Evolutionary conservation across 768 basidiomycete genomes (phyloP).

Genomic region (Dioszegia crocea): DNA sequence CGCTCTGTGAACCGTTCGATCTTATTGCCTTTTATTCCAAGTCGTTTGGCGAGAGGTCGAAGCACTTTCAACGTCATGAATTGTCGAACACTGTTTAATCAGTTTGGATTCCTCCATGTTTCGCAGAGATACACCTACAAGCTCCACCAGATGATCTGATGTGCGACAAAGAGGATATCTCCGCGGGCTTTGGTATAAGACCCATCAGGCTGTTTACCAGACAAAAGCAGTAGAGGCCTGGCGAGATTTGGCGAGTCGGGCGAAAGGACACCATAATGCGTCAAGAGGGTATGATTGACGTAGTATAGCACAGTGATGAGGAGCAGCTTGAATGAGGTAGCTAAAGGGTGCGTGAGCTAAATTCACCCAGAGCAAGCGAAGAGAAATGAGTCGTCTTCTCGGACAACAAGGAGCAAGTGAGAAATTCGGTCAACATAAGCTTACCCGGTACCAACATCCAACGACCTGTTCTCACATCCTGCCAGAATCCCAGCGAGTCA

Average conservation of each 20-base stretch:
- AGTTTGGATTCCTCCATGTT: neutral
- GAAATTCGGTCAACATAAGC: neutral
- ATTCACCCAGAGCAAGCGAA: no score
- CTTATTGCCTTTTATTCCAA: constrained; percentile 69
- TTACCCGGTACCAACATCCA: neutral
- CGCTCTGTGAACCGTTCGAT: constrained; percentile 84
- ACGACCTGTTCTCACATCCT: constrained; percentile 56
- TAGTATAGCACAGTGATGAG: constrained; percentile 36
- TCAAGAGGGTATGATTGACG: constrained; percentile 29
- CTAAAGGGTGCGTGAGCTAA: constrained; percentile 20
- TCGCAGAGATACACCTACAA: constrained; percentile 51
- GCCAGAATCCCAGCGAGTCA: constrained; percentile 39
- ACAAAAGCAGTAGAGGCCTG: constrained; percentile 62
- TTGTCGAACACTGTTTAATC: constrained; percentile 64
- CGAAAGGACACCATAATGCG: constrained; percentile 53
- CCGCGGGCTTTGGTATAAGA: constrained; percentile 65
- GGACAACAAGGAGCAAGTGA: no score
- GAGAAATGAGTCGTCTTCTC: no score
- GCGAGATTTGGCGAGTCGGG: constrained; percentile 65
- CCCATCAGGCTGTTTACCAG: constrained; percentile 24
- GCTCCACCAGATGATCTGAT: constrained; percentile 83
- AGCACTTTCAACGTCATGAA: constrained; percentile 62
- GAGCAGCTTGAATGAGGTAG: constrained; percentile 37
- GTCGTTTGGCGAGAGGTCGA: constrained; percentile 63
- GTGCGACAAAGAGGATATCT: constrained; percentile 74